Evolutionary conservation across 2,329 filamentous ascomycete genomes (phyloP), one percentile per base, ranked within the genome.

Genomic region (Sclerotinia spermophila): DNA sequence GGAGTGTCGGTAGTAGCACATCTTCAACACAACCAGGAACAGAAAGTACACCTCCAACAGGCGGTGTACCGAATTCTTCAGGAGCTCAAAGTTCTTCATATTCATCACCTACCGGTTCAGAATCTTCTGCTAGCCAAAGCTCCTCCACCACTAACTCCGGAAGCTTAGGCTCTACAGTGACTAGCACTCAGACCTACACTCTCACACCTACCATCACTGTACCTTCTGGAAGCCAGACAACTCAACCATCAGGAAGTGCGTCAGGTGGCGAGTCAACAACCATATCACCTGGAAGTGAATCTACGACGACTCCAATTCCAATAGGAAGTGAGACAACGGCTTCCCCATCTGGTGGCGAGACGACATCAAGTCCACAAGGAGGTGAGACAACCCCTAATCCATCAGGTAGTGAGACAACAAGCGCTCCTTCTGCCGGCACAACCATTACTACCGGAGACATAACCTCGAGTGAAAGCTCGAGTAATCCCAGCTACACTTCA

Each of bases 81-180:
- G 51, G 33, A 19, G 17, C n/a, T 24, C 30, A 17, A 33, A 55
- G 27, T 51, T n/a, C 69, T 51, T 45, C 62, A 42, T 56, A 67
- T 66, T 70, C 68, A 17, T 48, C 40, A 15, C 24, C 60, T 10
- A 40, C 61, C 21, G 27, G 33, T 13, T 35, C 69, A n/a, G 55
- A 51, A 42, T 71, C 71, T 24, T 72, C 68, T 38, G 35, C 48
- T 38, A 51, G 59, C 27, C 58, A 66, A 27, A 68, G 48, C 35
- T 71, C 51, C 30, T 35, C 59, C 35, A 24, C 5, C 10, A 10
- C 45, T 53, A 66, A 30, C 27, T 40, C 60, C 38, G 45, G 13
- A 48, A 58, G 30, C 8, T 44, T 30, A 19, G 60, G 15, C 11
- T 45, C 59, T 30, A 69, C 60, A 3, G 59, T 40, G 17, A 64